Base-by-base conservation (phyloP, 306 rosid species). In the Gastrolobium bilobum region DNA sequence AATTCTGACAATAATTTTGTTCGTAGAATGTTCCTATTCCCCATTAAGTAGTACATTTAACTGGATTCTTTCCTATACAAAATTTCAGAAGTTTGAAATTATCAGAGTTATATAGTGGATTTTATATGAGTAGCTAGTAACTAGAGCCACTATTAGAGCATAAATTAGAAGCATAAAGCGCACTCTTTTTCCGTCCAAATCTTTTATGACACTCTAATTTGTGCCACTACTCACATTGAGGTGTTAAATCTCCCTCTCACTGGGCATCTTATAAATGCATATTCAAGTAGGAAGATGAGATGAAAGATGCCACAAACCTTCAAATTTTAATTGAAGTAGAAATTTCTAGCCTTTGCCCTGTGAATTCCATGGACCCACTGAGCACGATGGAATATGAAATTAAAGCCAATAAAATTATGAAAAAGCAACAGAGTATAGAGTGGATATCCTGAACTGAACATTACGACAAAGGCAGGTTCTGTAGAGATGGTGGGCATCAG, bases 1-100 rank as follows among this genome's bases (percentile, higher is more conserved):
- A 79, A 82, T 48, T 46, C 67, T 30, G 60, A 69, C 71, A 77
- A 84, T 89, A 66, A 84, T 82, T 76, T 14, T 83, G 86, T 82
- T 68, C 46, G 73, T 71, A n/a, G 86, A 73, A 86, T 82, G 86
- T 84, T 84, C 84, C 57, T 64, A 68, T 64, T 78, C 53, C 46
- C n/a, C 42, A 15, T 14, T 30, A 74, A 65, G 82, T 77, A 65
- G 82, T 77, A 83, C 87, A 70, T 11, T 44, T 73, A 44, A 34
- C 43, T 53, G 69, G 74, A 82, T 76, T 64, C 51, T 35, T 74
- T 26, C 33, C 47, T 1, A 30, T 42, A 9, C 69, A 66, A 52
- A 31, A 46, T 2, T 30, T 4, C 15, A 64, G 43, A 76, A 31
- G 35, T 54, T 31, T 7, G 9, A 52, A 71, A 35, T 13, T 52